Base-by-base conservation (phyloP, 768 basidiomycete species). In the Leccinum arenicola region DNA sequence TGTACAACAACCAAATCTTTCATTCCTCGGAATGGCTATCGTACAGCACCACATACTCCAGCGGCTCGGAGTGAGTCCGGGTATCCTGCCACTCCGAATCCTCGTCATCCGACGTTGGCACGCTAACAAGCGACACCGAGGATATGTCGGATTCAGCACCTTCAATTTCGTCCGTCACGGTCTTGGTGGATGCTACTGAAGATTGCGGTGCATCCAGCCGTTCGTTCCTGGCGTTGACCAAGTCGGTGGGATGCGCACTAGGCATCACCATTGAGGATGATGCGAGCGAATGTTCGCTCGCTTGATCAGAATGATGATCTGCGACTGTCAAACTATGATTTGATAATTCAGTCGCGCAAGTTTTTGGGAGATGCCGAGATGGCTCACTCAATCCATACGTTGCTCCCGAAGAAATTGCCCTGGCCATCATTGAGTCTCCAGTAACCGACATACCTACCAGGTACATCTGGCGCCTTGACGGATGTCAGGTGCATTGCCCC, bases 311-410 rank as follows among this genome's bases (percentile, higher is more conserved):
- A 58, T 71, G 69, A 31, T 79, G 76, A 66, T 89, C 86, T 14
- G 76, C 77, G n/a, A 92, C 89, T 55, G 79, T 82, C 69, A 92
- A 85, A 58, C 89, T 91, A 57, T 10, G 29, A 53, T 49, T 60
- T 53, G 40, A 12, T 14, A 27, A 6, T 3, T 68, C 7, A 59
- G 53, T 47, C 29, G 47, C 45, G 50, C n/a, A 21, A 19, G 43
- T 29, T 61, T 10, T 19, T 35, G 12, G 12, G 49, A 4, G n/a
- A 43, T n/a, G 21, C 56, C 17, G n/a, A 47, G 25, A 58, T 3
- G 14, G 77, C 88, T 71, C 59, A 91, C 91, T 91, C 89, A 25
- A 89, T 83, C 89, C 91, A 92, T 19, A 93, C 78, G 58, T 81
- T 86, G 35, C 55, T 86, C 76, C 25, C 91, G 65, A 94, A 94